These are phyloP conservation scores for Plantago major DNA, from an alignment of 257 asterid genomes.

Conservation along the genomic window DNA sequence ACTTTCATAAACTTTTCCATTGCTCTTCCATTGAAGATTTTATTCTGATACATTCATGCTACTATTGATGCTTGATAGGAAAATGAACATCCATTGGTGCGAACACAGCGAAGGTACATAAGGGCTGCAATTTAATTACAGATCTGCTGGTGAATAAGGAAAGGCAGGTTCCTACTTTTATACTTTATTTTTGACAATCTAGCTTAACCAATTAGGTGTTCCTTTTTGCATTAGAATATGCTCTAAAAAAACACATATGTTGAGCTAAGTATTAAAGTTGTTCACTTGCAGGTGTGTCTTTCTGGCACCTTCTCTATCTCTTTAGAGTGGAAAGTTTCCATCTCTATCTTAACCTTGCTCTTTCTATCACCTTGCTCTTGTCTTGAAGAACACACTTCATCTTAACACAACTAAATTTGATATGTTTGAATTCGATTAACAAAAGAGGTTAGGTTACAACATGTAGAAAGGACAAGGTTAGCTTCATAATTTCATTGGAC, in stretches of 20 bases:
- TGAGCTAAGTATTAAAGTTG: slow-evolving; percentile 9
- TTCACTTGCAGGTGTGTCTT: not conserved
- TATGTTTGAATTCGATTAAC: no score
- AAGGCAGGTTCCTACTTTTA: slow-evolving; percentile 51
- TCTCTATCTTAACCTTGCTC: no score
- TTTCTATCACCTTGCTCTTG: no score
- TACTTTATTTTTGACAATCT: slow-evolving; percentile 13
- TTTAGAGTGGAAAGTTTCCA: no score
- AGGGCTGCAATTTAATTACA: slow-evolving; percentile 67
- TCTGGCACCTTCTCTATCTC: no score
- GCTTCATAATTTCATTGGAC: no score
- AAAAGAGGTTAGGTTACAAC: no score
- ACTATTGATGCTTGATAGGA: slow-evolving; percentile 48
- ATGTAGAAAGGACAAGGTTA: no score
- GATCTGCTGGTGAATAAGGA: slow-evolving; percentile 95
- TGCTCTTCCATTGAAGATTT: slow-evolving; percentile 6
- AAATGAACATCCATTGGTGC: slow-evolving; percentile 80
- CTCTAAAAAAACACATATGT: not conserved
- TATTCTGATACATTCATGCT: slow-evolving; percentile 24
- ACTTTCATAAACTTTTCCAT: slow-evolving; percentile 2
- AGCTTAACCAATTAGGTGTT: slow-evolving; percentile 19
- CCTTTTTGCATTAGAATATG: not conserved
- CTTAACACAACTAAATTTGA: no score
- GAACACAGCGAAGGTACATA: slow-evolving; percentile 47
- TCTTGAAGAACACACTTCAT: no score